phyloP scores from a whole-genome alignment of 129 eudicot genomes.

The Daucus carota region DH1_v3.0 NC_030389.2:13515501-13516000 shows the following conservation, averaged over 20 bases:
- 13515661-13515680: slow-evolving; percentile 11
- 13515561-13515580: background rate
- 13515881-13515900: background rate
- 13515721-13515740: background rate
- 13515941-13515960: background rate
- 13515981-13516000: background rate
- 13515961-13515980: background rate
- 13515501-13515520: background rate
- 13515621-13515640: background rate
- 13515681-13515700: slow-evolving; percentile 1
- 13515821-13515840: background rate
- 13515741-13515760: background rate
- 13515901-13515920: background rate
- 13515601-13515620: background rate
- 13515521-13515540: background rate
- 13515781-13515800: background rate
- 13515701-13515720: background rate
- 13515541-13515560: background rate
- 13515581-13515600: background rate
- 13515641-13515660: background rate
- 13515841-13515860: background rate
- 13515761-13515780: background rate
- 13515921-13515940: background rate
- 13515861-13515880: background rate
- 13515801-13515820: too few species aligned